Conservation (phyloP, 805 yeast species). For the Phaffomyces antillensis region DNA sequence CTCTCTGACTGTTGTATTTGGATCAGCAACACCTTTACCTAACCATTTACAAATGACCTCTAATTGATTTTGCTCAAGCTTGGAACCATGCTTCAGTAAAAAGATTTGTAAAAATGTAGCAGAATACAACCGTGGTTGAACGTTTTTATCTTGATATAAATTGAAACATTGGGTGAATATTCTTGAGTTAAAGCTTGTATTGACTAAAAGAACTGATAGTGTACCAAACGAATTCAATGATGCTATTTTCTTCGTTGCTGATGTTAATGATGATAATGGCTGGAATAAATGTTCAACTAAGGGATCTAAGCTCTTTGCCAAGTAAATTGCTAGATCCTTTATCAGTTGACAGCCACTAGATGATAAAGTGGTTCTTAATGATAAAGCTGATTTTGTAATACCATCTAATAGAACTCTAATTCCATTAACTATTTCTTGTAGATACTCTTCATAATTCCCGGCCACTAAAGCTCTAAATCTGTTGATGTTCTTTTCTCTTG, state of each 20-base stretch:
- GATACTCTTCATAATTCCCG: conserved; percentile 43
- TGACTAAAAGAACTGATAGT: conserved; percentile 43
- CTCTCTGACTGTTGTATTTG: conserved; percentile 75
- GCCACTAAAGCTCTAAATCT: conserved; percentile 53
- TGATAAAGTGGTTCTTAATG: conserved; percentile 80
- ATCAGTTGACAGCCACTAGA: conserved; percentile 68
- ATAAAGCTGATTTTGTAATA: conserved; percentile 55
- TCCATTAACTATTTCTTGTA: conserved; percentile 29
- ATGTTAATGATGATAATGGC: conserved; percentile 26
- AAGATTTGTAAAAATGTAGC: conserved; percentile 64
- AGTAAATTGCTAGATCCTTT: conserved; percentile 45
- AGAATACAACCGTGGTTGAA: conserved; percentile 62
- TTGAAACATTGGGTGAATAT: conserved; percentile 40
- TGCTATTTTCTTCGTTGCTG: conserved; percentile 33
- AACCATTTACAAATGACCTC: conserved; percentile 46
- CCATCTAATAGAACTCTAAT: conserved; percentile 43
- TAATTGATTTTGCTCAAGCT: conserved; percentile 23
- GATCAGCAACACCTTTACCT: conserved; percentile 61
- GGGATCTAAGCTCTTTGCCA: conserved; percentile 24
- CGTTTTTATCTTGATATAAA: conserved; percentile 61
- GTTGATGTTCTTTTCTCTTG: conserved; percentile 56
- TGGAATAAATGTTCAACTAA: conserved; percentile 28
- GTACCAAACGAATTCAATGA: conserved; percentile 29
- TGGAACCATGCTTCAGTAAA: conserved; percentile 42
- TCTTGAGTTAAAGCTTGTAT: conserved; percentile 47